Evolutionary conservation across 352 stramenopile species (phyloP).

Genomic region (Lagenidium sp.): DNA sequence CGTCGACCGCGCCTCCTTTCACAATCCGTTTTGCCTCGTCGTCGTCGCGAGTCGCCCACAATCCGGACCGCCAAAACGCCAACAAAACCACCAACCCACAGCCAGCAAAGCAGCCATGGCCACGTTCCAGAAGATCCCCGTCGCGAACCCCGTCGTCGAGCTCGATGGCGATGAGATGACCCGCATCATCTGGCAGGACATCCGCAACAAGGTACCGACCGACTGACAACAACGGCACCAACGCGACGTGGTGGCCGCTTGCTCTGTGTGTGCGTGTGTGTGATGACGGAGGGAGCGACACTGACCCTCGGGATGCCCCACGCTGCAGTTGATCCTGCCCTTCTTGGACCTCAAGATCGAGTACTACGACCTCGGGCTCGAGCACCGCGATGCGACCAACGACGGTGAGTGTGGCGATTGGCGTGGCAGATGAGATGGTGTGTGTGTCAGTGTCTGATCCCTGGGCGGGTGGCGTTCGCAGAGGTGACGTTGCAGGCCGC

Average conservation of each 20-base stretch:
- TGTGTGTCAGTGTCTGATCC: too few relatives aligned
- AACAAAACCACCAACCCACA: too few relatives aligned
- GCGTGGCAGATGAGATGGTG: too few relatives aligned
- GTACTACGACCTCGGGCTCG: constrained; percentile 79
- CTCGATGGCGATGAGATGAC: constrained; percentile 87
- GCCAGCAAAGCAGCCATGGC: constrained; percentile 1
- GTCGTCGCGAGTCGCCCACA: neutral
- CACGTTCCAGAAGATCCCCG: constrained; percentile 53
- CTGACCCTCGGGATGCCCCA: constrained; percentile 10
- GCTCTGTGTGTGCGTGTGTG: neutral
- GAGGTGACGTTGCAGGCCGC: constrained; percentile 76
- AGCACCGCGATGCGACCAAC: constrained; percentile 75
- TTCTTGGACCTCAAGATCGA: constrained; percentile 82
- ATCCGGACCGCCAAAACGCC: too few relatives aligned
- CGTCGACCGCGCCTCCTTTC: neutral
- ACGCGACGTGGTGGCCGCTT: too few relatives aligned
- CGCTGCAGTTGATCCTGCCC: constrained; percentile 58
- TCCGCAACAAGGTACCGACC: constrained; percentile 44
- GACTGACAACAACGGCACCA: too few relatives aligned
- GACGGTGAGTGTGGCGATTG: constrained; percentile 34
- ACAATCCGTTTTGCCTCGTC: neutral
- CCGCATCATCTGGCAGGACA: constrained; percentile 61
- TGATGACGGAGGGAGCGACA: neutral
- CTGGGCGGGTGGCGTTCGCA: too few relatives aligned
- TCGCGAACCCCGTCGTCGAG: constrained; percentile 77